These are phyloP conservation scores for Globisporangium orthogonon DNA, from an alignment of 352 stramenopile genomes.

Conservation along the genomic window DNA sequence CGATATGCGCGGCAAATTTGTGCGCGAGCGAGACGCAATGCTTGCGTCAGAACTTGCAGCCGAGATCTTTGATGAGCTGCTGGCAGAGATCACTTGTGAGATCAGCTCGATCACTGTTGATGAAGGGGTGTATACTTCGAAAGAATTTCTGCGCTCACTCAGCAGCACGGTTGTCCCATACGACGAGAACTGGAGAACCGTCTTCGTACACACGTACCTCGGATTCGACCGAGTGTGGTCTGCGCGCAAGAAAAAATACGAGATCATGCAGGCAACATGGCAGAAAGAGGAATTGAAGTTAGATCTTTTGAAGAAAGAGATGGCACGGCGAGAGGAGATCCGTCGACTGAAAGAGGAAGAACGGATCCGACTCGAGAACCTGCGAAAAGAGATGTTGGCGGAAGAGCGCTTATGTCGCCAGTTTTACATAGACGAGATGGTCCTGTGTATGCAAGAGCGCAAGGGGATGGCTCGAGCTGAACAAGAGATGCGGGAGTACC, in stretches of 20 bases:
- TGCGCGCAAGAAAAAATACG: constrained; percentile 28
- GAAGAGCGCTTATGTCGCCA: constrained; percentile 51
- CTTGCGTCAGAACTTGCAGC: constrained; percentile 14
- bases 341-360: constrained; percentile 45
- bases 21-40: constrained; percentile 24
- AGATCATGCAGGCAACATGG: constrained; percentile 32
- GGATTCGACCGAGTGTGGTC: constrained; percentile 42
- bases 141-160: neutral
- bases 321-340: constrained; percentile 46
- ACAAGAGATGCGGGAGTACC: constrained; percentile 63
- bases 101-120: constrained; percentile 22
- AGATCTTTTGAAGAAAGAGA: constrained; percentile 33
- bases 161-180: constrained; percentile 9
- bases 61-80: constrained; percentile 21
- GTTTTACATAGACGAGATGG: constrained; percentile 66
- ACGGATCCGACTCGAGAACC: constrained; percentile 24
- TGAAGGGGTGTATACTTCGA: constrained; percentile 9
- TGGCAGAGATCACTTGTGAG: constrained; percentile 16
- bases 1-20: constrained; percentile 20
- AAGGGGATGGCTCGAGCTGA: constrained; percentile 61
- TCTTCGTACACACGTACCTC: constrained; percentile 5
- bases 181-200: constrained; percentile 2
- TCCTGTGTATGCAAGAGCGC: constrained; percentile 48
- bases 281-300: constrained; percentile 38
- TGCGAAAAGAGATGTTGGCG: constrained; percentile 57